Evolutionary conservation across 331 rosid species (phyloP).

Genomic region (Ulmus americana): DNA sequence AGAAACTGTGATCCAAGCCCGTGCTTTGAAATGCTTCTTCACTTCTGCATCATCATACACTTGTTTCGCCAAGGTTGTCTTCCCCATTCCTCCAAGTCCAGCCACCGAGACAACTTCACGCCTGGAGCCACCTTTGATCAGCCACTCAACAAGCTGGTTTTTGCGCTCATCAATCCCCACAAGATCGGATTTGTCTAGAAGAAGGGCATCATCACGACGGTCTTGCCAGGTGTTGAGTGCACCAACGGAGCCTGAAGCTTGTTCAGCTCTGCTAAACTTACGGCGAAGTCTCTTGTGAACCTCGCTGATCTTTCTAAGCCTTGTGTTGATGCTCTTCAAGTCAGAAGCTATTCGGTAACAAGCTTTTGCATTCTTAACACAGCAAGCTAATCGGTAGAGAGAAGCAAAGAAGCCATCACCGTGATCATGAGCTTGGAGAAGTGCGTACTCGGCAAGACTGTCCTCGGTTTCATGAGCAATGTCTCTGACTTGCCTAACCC

Average conservation of each 20-base stretch:
- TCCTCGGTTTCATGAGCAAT: conserved; percentile 31
- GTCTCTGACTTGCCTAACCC: conserved; percentile 35
- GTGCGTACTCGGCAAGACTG: conserved; percentile 25
- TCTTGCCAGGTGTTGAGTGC: conserved; percentile 10
- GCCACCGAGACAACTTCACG: conserved; percentile 29
- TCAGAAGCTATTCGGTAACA: conserved; percentile 21
- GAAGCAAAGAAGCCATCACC: conserved; percentile 16
- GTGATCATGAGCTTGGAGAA: conserved; percentile 27
- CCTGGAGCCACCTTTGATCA: conserved; percentile 20
- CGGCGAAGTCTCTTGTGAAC: conserved; percentile 23
- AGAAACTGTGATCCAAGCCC: conserved; percentile 34
- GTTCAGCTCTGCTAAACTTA: conserved; percentile 20
- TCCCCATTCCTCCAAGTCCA: conserved; percentile 31
- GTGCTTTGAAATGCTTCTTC: conserved; percentile 26
- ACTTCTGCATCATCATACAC: conserved; percentile 27
- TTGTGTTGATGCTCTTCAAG: conserved; percentile 26
- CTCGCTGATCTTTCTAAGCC: conserved; percentile 20
- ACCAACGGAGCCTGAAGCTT: conserved; percentile 9
- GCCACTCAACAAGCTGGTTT: conserved; percentile 25
- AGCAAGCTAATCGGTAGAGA: conserved; percentile 23
- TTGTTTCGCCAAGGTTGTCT: conserved; percentile 34
- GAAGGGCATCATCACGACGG: conserved; percentile 24
- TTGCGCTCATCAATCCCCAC: conserved; percentile 28
- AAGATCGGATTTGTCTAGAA: conserved; percentile 23
- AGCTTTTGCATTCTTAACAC: conserved; percentile 29